These are phyloP conservation scores for Alternaria tenuissima DNA, from an alignment of 2,329 filamentous ascomycete species.

Conservation along the genomic window DNA sequence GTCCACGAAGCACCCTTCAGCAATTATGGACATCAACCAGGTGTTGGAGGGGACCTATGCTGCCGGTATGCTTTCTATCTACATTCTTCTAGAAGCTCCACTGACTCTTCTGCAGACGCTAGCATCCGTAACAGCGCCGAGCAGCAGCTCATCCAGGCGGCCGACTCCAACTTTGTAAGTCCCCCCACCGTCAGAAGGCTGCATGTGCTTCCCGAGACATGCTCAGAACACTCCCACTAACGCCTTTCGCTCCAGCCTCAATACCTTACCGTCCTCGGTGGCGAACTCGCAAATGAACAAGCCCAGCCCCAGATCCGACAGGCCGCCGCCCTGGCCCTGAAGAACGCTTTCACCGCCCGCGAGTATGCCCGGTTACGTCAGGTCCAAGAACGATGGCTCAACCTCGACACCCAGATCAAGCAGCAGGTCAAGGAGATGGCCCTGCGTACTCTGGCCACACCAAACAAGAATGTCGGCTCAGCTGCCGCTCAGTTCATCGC, in stretches of 20 bases:
- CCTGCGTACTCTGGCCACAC: slow-evolving; percentile 84
- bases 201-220: slow-evolving; percentile 18
- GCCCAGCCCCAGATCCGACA: slow-evolving; percentile 85
- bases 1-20: slow-evolving; percentile 39
- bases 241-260: slow-evolving; percentile 68
- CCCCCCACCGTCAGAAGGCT: slow-evolving; percentile 35
- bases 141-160: slow-evolving; percentile 90
- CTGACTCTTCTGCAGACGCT: slow-evolving; percentile 72
- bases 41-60: slow-evolving; percentile 98
- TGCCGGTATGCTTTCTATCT: slow-evolving; percentile 71
- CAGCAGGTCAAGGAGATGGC: slow-evolving; percentile 86
- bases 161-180: slow-evolving; percentile 95
- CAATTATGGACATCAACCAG: slow-evolving; percentile 94
- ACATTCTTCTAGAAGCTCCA: slow-evolving; percentile 36
- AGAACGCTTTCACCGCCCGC: slow-evolving; percentile 97
- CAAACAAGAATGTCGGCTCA: slow-evolving; percentile 82
- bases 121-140: slow-evolving; percentile 89
- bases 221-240: slow-evolving; percentile 40
- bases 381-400: slow-evolving; percentile 92
- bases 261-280: slow-evolving; percentile 84
- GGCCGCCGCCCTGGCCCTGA: slow-evolving; percentile 93
- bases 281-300: slow-evolving; percentile 91
- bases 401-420: slow-evolving; percentile 83
- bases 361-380: slow-evolving; percentile 87
- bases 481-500: slow-evolving; percentile 95